phyloP scores from a whole-genome alignment of 768 basidiomycete species.

The Calocera viscosa region DNA sequence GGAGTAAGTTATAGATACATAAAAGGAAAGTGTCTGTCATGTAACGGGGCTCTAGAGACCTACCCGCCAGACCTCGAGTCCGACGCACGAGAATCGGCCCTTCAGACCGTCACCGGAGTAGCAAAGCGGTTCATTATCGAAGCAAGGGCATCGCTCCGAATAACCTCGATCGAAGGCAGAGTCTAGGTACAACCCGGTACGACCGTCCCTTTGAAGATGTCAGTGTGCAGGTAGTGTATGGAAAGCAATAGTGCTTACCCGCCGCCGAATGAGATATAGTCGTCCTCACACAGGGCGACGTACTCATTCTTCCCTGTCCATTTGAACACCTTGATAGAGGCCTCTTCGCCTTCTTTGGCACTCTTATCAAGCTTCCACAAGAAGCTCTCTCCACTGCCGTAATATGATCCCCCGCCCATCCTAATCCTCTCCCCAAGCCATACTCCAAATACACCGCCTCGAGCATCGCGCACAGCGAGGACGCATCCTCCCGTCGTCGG shows the following conservation, averaged over 20 bases:
- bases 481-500: slow-evolving; percentile 37
- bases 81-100: slow-evolving; percentile 77
- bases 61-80: slow-evolving; percentile 82
- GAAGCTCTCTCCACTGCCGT: slow-evolving; percentile 85
- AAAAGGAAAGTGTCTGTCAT: background rate
- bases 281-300: slow-evolving; percentile 70
- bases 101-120: slow-evolving; percentile 24
- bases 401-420: slow-evolving; percentile 53
- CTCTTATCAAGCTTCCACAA: slow-evolving; percentile 44
- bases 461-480: slow-evolving; percentile 51
- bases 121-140: slow-evolving; percentile 75
- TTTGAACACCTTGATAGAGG: slow-evolving; percentile 47
- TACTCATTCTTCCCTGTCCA: slow-evolving; percentile 89
- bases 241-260: slow-evolving; percentile 44
- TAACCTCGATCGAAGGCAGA: slow-evolving; percentile 69
- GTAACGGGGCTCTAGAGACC: slow-evolving; percentile 23
- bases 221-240: slow-evolving; percentile 1
- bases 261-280: slow-evolving; percentile 79
- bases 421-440: slow-evolving; percentile 66
- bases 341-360: slow-evolving; percentile 26
- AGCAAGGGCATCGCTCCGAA: slow-evolving; percentile 73
- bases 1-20: background rate
- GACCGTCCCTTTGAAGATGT: slow-evolving; percentile 50
- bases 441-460: slow-evolving; percentile 60
- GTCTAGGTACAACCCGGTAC: slow-evolving; percentile 82